A percentile compares a stretch with the other conserved stretches of the same genome.
Conservation (phyloP, 768 basidiomycete genomes). For the Leccinum imitatum region DNA sequence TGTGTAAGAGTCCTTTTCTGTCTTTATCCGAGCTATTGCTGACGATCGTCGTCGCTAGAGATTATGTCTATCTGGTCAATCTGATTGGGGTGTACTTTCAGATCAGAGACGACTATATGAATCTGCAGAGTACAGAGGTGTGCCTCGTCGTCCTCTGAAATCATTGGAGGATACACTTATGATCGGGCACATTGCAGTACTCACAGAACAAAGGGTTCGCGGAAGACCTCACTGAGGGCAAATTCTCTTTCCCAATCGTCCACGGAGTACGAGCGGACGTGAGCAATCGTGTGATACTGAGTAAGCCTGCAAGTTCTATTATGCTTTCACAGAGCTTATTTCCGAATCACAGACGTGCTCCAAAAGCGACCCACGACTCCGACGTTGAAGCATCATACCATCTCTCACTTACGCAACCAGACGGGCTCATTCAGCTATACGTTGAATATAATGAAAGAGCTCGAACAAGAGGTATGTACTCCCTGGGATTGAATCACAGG, state of each 20-base stretch:
- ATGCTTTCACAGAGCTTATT: neutral
- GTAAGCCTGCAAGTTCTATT: conserved; percentile 44
- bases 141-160: no score
- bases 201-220: conserved; percentile 63
- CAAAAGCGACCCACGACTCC: conserved; percentile 88
- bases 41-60: conserved; percentile 40
- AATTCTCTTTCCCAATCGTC: conserved; percentile 78
- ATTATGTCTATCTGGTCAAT: conserved; percentile 92
- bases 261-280: conserved; percentile 79
- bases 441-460: conserved; percentile 55
- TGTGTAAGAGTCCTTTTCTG: conserved; percentile 42
- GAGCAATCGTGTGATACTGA: conserved; percentile 78
- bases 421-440: conserved; percentile 92
- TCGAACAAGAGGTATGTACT: conserved; percentile 55
- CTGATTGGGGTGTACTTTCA: conserved; percentile 95
- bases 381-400: conserved; percentile 78
- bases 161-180: neutral
- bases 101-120: conserved; percentile 97
- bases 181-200: conserved; percentile 44
- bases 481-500: neutral
- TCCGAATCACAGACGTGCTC: conserved; percentile 64
- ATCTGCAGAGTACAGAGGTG: conserved; percentile 84
- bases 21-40: neutral
- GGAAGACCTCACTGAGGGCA: conserved; percentile 78
- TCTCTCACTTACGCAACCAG: conserved; percentile 69